Conservation (phyloP, 768 basidiomycete genomes). For the Sporobolomyces phaffii region DNA sequence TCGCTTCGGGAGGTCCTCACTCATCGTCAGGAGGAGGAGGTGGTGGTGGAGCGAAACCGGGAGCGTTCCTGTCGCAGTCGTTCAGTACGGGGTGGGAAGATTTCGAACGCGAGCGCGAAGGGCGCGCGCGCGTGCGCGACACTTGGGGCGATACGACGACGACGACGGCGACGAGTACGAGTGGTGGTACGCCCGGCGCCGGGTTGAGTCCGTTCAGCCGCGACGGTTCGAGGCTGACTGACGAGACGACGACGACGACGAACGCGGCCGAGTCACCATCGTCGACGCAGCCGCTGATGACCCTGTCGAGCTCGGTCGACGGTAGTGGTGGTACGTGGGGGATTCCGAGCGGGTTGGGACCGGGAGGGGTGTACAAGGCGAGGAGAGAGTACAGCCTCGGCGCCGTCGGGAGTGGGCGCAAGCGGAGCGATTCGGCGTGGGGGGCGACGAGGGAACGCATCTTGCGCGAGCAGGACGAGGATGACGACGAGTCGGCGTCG, state of each 20-base stretch:
- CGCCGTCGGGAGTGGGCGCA: constrained; percentile 36
- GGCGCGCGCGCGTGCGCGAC: constrained; percentile 14
- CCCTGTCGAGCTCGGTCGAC: background rate
- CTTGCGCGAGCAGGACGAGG: constrained; percentile 32
- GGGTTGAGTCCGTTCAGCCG: constrained; percentile 33
- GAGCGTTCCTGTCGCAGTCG: constrained; percentile 19
- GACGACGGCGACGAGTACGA: background rate
- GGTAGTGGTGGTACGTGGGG: background rate
- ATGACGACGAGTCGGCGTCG: constrained; percentile 23
- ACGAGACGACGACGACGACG: background rate
- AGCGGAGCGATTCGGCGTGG: constrained; percentile 34
- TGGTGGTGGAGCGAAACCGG: background rate
- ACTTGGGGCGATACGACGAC: background rate
- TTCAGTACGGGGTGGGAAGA: constrained; percentile 25
- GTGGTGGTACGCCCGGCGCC: background rate
- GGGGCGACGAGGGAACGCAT: constrained; percentile 18
- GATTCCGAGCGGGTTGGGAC: background rate
- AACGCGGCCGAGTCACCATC: too few relatives aligned
- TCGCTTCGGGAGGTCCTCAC: background rate
- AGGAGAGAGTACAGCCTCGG: constrained; percentile 35
- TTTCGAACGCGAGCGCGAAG: constrained; percentile 22
- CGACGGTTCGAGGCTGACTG: constrained; percentile 10
- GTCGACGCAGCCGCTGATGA: too few relatives aligned
- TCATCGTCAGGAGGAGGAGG: too few relatives aligned
- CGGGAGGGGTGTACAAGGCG: constrained; percentile 14